phyloP scores from a whole-genome alignment of 1,284 basidiomycete species.

The Trametes sp. region DNA sequence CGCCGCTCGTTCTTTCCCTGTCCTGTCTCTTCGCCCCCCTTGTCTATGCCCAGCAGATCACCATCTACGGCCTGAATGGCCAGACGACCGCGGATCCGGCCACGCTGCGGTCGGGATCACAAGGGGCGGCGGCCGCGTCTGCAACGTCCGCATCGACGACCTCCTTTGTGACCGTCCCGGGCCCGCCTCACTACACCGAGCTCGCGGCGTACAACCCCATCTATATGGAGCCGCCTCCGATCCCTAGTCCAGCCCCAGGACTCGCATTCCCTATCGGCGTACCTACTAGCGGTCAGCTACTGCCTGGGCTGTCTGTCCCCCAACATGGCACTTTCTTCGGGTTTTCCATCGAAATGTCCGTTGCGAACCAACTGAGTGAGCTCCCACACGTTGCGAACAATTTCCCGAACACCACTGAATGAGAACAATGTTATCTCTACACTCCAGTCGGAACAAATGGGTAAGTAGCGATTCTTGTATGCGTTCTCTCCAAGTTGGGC shows the following conservation, averaged over 20 bases:
- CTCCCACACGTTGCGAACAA: neutral
- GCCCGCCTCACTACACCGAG: slow-evolving; percentile 27
- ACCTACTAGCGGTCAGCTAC: slow-evolving; percentile 37
- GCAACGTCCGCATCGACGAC: slow-evolving; percentile 17
- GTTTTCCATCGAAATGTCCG: slow-evolving; percentile 78
- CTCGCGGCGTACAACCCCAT: slow-evolving; percentile 35
- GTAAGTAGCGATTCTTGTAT: slow-evolving; percentile 29
- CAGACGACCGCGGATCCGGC: slow-evolving; percentile 27
- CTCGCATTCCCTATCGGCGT: slow-evolving; percentile 37
- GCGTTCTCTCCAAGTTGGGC: neutral
- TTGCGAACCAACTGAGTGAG: slow-evolving; percentile 60
- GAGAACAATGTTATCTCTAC: too few relatives aligned
- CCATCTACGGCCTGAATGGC: slow-evolving; percentile 28
- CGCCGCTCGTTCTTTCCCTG: slow-evolving; percentile 25
- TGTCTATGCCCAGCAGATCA: slow-evolving; percentile 23
- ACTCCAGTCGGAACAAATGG: slow-evolving; percentile 27
- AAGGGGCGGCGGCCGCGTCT: neutral
- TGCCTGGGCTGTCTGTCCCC: slow-evolving; percentile 63
- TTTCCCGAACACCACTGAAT: neutral
- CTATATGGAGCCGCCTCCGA: slow-evolving; percentile 31
- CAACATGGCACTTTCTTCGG: slow-evolving; percentile 71
- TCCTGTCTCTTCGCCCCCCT: slow-evolving; percentile 21
- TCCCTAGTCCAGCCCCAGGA: slow-evolving; percentile 30
- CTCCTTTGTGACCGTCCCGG: slow-evolving; percentile 22
- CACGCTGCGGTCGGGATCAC: slow-evolving; percentile 4